phyloP scores from a whole-genome alignment of 2,329 filamentous ascomycete genomes.

The Keithomyces neogunnii region DNA sequence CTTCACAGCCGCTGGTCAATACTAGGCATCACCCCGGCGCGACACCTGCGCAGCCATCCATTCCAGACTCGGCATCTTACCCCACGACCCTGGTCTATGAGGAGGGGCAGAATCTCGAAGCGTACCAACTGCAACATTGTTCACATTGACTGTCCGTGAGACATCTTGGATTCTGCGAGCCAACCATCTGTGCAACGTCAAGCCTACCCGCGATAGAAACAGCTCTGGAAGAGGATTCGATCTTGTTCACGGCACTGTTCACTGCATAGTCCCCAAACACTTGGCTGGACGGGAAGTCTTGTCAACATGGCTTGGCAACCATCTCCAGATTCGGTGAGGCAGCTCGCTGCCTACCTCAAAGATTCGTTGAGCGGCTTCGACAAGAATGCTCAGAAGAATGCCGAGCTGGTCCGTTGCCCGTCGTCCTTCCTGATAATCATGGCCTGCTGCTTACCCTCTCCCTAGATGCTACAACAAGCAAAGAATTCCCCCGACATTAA shows the following conservation, averaged over 20 bases:
- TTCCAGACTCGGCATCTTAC: not conserved
- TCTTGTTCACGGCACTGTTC: not conserved
- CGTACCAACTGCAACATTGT: conserved; percentile 1
- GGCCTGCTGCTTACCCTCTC: not conserved
- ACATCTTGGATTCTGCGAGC: not conserved
- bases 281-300: not conserved
- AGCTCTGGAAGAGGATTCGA: not conserved
- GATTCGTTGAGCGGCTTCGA: conserved; percentile 86
- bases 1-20: not conserved
- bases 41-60: not conserved
- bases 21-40: not conserved
- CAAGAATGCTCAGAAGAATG: conserved; percentile 74
- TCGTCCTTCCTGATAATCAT: not conserved
- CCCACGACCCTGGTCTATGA: conserved; percentile 3
- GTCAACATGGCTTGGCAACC: conserved; percentile 85
- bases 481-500: conserved; percentile 86
- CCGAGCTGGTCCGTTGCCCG: conserved; percentile 61
- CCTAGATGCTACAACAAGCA: conserved; percentile 85
- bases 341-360: conserved; percentile 81
- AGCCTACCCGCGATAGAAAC: not conserved
- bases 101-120: conserved; percentile 3
- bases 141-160: not conserved
- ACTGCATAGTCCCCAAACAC: not conserved
- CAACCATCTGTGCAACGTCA: not conserved
- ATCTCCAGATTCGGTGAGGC: conserved; percentile 73